Evolutionary conservation across 169 alveolate genomes (phyloP), one percentile per base, ranked within the genome.

Genomic region (Amoebophrya sp.): DNA sequence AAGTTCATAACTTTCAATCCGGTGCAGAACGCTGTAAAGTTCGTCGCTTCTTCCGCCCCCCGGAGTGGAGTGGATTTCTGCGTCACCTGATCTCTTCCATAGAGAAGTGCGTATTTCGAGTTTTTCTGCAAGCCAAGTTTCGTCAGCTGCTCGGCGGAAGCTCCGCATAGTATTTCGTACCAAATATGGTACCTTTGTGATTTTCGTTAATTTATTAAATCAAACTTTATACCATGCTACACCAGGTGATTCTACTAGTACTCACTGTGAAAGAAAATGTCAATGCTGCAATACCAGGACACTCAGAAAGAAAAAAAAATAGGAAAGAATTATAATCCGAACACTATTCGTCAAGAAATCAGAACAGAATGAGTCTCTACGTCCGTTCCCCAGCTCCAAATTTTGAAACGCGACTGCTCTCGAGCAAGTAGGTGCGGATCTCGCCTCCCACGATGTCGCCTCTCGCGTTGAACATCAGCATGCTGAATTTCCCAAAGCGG

Each of bases 401-500:
- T 66, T 7, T 66, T 25, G 93, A 97, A 23, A 98, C 97, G 89
- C 99, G 94, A 53, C 98, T 96, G 89, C 97, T 96, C 92, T 98
- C 99, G 88, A 98, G 95, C 90, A 98, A 93, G 94, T 98, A 98
- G 92, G 98, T 97, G 89, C 95, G 94, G 33, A 98, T 97, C 32
- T 95, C 93, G 25, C 99, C 99, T 41, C 99, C 47, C 53, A 91
- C 77, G 53, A 96, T 93, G 47, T 96, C 96, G 40, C 97, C 97
- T 40, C 94, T 94, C 35, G 94, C 96, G 32, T 97, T 97, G 92
- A 97, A 95, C 93, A 95, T 95, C n/a, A 98, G 95, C 93, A 97
- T 96, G 40, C 98, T 97, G 93, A 98, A 97, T 95, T 98, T 98
- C 18, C 99, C 99, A 95, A 98, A 98, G 91, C 99, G 95, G 92